These are phyloP conservation scores for Albugo laibachii DNA, from an alignment of 352 stramenopile genomes.

Conservation along the genomic window DNA sequence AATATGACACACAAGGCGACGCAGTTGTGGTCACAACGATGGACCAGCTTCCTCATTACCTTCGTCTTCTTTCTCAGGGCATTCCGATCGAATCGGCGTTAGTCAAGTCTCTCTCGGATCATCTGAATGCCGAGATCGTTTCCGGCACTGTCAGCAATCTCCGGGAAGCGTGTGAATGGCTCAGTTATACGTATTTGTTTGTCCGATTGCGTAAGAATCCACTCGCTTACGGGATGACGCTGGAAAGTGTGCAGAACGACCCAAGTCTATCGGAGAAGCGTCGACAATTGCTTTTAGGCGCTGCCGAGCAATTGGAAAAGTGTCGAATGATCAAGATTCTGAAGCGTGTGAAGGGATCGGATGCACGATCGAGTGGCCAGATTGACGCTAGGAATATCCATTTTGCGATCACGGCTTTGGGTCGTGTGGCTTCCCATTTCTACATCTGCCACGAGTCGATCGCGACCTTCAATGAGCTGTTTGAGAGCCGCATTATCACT, in stretches of 20 bases:
- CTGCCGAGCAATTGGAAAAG: conserved; percentile 44
- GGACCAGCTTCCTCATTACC: conserved; percentile 83
- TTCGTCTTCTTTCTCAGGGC: conserved; percentile 88
- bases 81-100: conserved; percentile 97
- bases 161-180: conserved; percentile 90
- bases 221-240: conserved; percentile 92
- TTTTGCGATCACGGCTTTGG: conserved; percentile 92
- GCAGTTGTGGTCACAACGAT: conserved; percentile 97
- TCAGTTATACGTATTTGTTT: conserved; percentile 98
- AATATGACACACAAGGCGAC: conserved; percentile 98
- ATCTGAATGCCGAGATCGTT: conserved; percentile 98
- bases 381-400: conserved; percentile 40
- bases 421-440: conserved; percentile 95
- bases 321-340: conserved; percentile 76
- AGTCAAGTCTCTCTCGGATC: conserved; percentile 96
- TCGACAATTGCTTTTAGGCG: conserved; percentile 48
- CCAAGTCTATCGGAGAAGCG: conserved; percentile 59
- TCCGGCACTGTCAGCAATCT: conserved; percentile 96
- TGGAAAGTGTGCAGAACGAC: conserved; percentile 83
- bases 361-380: conserved; percentile 12
- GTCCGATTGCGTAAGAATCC: conserved; percentile 97
- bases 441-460: conserved; percentile 98
- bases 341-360: conserved; percentile 21
- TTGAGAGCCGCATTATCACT: conserved; percentile 31
- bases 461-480: conserved; percentile 91